phyloP scores from a whole-genome alignment of 176 grass and related monocot species.

The Avena sativa region DNA sequence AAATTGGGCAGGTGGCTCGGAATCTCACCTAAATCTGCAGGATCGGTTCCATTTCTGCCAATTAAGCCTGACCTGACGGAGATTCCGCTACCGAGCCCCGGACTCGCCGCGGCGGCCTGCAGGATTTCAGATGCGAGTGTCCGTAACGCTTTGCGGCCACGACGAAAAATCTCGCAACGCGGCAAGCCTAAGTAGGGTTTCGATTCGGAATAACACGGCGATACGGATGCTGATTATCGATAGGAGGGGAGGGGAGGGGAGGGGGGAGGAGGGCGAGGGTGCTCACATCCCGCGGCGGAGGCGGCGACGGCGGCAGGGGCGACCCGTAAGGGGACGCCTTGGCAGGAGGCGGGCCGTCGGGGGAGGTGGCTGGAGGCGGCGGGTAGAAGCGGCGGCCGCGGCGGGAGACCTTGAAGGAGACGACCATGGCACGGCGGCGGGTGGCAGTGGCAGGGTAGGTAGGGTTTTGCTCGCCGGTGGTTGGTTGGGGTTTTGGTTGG shows the following conservation, averaged over 20 bases:
- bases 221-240: not conserved
- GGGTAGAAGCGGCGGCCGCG: constrained; percentile 48
- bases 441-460: not conserved
- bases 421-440: constrained; percentile 40
- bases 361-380: not conserved
- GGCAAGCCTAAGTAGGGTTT: not conserved
- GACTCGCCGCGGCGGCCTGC: constrained; percentile 29
- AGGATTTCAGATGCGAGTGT: not conserved
- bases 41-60: constrained; percentile 2
- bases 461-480: constrained; percentile 44
- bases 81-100: not conserved
- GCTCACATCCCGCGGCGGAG: constrained; percentile 24
- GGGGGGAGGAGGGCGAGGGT: not conserved
- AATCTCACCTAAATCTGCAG: constrained; percentile 44
- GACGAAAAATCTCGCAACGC: not conserved
- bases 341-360: not conserved
- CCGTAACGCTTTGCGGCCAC: not conserved
- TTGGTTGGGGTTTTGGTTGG: constrained; percentile 6
- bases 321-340: not conserved
- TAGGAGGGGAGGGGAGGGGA: not conserved
- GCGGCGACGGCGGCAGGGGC: not conserved
- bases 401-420: constrained; percentile 52
- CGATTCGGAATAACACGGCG: not conserved
- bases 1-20: not conserved
- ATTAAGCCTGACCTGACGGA: not conserved